Evolutionary conservation across 768 basidiomycete genomes (phyloP), one percentile per base, ranked within the genome.

Genomic region (Naganishia kalamii): DNA sequence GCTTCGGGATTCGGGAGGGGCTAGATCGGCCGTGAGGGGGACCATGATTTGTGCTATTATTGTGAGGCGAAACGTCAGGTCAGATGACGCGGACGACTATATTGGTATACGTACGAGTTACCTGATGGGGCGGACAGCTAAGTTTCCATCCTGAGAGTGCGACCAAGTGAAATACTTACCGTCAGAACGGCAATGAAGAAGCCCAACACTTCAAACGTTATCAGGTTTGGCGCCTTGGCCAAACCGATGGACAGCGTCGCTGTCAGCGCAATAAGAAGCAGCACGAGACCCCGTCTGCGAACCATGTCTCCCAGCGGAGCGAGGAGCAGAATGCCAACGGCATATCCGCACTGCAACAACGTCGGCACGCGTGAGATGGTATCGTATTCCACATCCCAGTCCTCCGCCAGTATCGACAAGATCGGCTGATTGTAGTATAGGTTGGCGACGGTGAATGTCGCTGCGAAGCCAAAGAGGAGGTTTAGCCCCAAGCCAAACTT

Each of bases 291-390:
- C 13, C 91, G 81, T 37, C 90, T 80, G 21, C 87, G 86, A 30
- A 90, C 82, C 23, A 92, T 82, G 74, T 94, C 91, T 8, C 92
- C 91, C 0, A 90, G 80, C 1, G 92, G 91, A 0, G 88, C 84
- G 61, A 93, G 84, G 44, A 92, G 76, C 2, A 92, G 75, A 7
- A 91, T 81, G 0, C 89, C 89, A 8, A 79, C 79, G 1, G 86
- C 87, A 74, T 90, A 91, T 40, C 72, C 71, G 8, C 72, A 72
- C 68, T 81, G 80, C 15, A 72, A 71, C 17, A 81, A 69, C 0
- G 78, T 79, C 4, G 80, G 78, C 15, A 80, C 69, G 10, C 67
- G 68, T 4, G 77, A 75, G 32, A 78, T 73, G 0, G 50, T 41
- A 30, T 71, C 70, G 65, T 79, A 62, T 25, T 64, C 62, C 1